Base-by-base conservation (phyloP, 163 green algal species). In the Scenedesmus sp. region DNA sequence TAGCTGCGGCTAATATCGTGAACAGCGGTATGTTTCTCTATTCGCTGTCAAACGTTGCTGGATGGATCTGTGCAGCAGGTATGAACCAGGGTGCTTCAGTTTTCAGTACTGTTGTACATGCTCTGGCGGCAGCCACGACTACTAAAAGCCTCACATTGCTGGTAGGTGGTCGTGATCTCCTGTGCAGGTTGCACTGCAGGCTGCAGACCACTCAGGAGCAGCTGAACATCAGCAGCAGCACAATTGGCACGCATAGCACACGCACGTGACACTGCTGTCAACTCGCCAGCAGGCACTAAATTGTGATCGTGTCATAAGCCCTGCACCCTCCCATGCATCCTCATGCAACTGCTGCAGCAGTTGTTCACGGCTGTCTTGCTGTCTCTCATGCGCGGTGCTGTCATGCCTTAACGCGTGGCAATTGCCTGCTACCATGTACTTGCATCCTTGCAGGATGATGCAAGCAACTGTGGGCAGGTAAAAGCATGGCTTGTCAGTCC, bases 401-500 rank as follows among this genome's bases (percentile, higher is more conserved):
- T 16, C 26, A 16, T 16, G 15, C 26, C 26, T n/a, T 22, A n/a
- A n/a, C n/a, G 3, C 18, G 15, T 26, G 13, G 15, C 18, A 65
- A 65, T 30, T 65, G 15, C 53, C 18, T 22, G 18, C 53, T 30
- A 24, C 15, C 4, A 22, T 22, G 3, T 26, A 7, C 18, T 30
- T 65, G 53, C 53, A 65, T 16, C 15, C 56, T 40, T 42, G 33
- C 46, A 85, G 85, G 30, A 43, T 30, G 85, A 90, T 51, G 46
- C 33, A 3, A 85, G 59, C 85, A 76, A 76, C 70, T 46, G 85
- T 13, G 85, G 46, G 1, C 46, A 90, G 22, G 85, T 72, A 16
- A 83, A 83, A 1, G 33, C 70, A 72, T 90, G 85, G 85, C 85
- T 90, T n/a, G n/a, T n/a, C 7, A 35, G 7, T 37, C 51, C 20